Base-by-base conservation (phyloP, 2,329 filamentous ascomycete species). In the Podosphaera xanthii region DNA sequence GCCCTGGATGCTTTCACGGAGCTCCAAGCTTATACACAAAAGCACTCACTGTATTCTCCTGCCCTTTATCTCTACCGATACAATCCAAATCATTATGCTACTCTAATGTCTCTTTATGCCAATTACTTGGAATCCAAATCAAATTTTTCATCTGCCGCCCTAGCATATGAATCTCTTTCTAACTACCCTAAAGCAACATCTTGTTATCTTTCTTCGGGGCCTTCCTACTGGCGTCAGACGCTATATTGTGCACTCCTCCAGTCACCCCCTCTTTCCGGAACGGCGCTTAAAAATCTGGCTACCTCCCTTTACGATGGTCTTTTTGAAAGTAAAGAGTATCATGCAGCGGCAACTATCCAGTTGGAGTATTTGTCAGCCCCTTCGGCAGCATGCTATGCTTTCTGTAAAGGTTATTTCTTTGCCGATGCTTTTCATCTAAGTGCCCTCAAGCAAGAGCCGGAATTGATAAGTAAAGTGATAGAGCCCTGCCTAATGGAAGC, bases 331-430 rank as follows among this genome's bases (percentile, higher is more conserved):
- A 94, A 92, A 69, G 87, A 96, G 70, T 94, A 87, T 71, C 73
- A 78, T 49, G 77, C 85, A 1, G 90, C 91, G 0, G 87, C 89
- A 0, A 82, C 79, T 0, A 84, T 98, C 63, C 78, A 94, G 63
- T 74, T 84, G 4, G 88, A 96, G 59, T 86, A 97, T 70, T 81
- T 96, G 40, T 71, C 75, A 60, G 86, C 91, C 49, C 72, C 88
- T 59, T 77, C 83, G 50, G 75, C 74, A 2, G 87, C 89, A 12
- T 79, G 87, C 56, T 78, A 77, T n/a, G 81, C 84, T 40, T 80
- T 94, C 58, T 97, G 92, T 76, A 87, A 85, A 68, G 91, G 86
- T 57, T 89, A 88, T 67, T 80, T 82, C 65, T 98, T 96, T 69
- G 80, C 85, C 56, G 87, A 95, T 65, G 92, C 92, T n/a, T 81